Conservation (phyloP, 1,284 basidiomycete genomes). For the Vanrija humicola region DNA sequence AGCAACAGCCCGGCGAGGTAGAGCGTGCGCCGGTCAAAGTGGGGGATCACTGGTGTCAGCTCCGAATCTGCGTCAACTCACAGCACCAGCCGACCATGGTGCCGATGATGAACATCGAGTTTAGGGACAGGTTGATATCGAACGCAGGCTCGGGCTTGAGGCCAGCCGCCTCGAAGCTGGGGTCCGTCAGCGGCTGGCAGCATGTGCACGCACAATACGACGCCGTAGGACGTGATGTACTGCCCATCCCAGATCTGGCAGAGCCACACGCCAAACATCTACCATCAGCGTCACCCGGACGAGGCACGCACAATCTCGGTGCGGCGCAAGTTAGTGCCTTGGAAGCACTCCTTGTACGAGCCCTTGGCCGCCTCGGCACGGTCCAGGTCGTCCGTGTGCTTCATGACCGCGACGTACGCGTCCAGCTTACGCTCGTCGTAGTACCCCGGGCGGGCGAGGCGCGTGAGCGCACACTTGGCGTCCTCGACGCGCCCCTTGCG, state of each 20-base stretch:
- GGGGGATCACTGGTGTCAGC: slow-evolving; percentile 1
- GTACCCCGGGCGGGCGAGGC: slow-evolving; percentile 37
- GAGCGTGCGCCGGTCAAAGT: slow-evolving; percentile 7
- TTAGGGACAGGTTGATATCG: slow-evolving; percentile 36
- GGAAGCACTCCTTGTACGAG: slow-evolving; percentile 50
- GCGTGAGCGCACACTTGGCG: slow-evolving; percentile 33
- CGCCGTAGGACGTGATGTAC: slow-evolving; percentile 16
- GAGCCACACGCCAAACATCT: slow-evolving; percentile 36
- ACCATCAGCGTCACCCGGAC: background rate
- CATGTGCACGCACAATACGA: slow-evolving; percentile 10
- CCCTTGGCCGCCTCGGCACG: slow-evolving; percentile 32
- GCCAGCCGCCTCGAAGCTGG: slow-evolving; percentile 37
- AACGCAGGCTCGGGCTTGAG: slow-evolving; percentile 38
- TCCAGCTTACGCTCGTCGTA: slow-evolving; percentile 38
- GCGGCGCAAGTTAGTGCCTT: slow-evolving; percentile 45
- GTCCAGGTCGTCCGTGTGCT: slow-evolving; percentile 24
- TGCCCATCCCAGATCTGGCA: slow-evolving; percentile 31
- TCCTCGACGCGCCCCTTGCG: slow-evolving; percentile 47
- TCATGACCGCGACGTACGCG: slow-evolving; percentile 38
- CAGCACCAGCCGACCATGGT: background rate
- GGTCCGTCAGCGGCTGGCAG: slow-evolving; percentile 2
- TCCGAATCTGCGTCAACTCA: background rate
- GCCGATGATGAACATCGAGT: background rate
- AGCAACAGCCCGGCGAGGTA: slow-evolving; percentile 20
- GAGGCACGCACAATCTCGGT: slow-evolving; percentile 43